Evolutionary conservation across 176 grass and related monocot genomes (phyloP).

Genomic region (Oryza meridionalis): DNA sequence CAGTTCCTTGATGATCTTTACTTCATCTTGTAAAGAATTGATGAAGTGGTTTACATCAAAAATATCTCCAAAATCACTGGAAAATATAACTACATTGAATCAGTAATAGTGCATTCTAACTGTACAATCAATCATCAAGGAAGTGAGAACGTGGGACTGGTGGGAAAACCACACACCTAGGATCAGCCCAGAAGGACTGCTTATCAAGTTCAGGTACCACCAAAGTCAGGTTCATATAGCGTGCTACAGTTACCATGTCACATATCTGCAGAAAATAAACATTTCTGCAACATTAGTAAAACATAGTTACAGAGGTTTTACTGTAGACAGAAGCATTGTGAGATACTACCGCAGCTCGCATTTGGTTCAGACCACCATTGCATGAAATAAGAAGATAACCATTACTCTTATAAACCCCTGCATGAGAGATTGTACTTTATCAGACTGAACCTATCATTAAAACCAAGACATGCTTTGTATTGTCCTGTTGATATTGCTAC

Average conservation of each 20-base stretch:
- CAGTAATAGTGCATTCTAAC: background rate
- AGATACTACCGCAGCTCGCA: conserved; percentile 84
- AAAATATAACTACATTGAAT: conserved; percentile 38
- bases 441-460: conserved; percentile 7
- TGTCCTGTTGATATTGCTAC: conserved; percentile 12
- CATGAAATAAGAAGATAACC: conserved; percentile 87
- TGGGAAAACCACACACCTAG: conserved; percentile 63
- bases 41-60: conserved; percentile 94
- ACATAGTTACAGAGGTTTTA: conserved; percentile 3
- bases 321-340: conserved; percentile 2
- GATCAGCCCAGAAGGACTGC: conserved; percentile 98
- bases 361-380: conserved; percentile 98
- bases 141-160: background rate
- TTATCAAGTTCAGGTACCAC: conserved; percentile 97
- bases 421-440: conserved; percentile 37
- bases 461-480: conserved; percentile 12
- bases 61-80: conserved; percentile 92
- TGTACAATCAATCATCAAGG: conserved; percentile 6
- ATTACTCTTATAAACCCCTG: conserved; percentile 88
- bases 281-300: conserved; percentile 32
- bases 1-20: conserved; percentile 88
- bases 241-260: conserved; percentile 91
- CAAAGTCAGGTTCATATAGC: conserved; percentile 92
- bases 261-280: conserved; percentile 73
- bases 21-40: conserved; percentile 89